Percentiles rank a stretch among this genome's conserved stretches.
These are phyloP conservation scores for Ambrosiella xylebori DNA, from an alignment of 2,329 filamentous ascomycete species.

Conservation along the genomic window DNA sequence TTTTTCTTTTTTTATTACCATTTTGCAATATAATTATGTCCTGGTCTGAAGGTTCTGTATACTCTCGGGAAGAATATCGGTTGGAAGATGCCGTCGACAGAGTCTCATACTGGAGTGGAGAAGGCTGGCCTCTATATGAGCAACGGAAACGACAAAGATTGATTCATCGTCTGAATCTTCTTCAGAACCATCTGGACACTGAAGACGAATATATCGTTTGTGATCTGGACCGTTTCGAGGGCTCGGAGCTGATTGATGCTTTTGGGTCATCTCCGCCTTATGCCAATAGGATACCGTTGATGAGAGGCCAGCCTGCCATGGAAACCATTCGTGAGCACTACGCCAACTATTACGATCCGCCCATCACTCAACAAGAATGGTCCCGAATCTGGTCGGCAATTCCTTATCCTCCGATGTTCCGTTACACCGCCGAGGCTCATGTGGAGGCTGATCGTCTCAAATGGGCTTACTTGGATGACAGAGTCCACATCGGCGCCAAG, in stretches of 20 bases:
- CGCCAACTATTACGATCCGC: constrained; percentile 1
- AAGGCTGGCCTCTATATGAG: too few relatives aligned
- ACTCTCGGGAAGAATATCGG: neutral
- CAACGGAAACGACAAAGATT: too few relatives aligned
- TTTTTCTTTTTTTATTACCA: neutral
- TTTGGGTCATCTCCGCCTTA: too few relatives aligned
- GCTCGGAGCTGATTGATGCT: too few relatives aligned
- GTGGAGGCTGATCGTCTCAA: neutral
- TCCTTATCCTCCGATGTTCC: constrained; percentile 4
- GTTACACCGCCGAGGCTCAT: constrained; percentile 1
- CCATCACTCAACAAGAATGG: constrained; percentile 5
- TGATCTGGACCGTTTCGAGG: too few relatives aligned
- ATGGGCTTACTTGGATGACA: neutral
- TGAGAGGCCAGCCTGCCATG: neutral
- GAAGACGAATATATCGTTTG: too few relatives aligned
- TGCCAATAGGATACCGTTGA: neutral
- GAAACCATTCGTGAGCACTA: constrained; percentile 1
- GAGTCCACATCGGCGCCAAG: too few relatives aligned
- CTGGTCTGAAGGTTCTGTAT: neutral
- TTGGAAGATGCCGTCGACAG: too few relatives aligned
- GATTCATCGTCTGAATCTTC: too few relatives aligned
- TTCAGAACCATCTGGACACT: too few relatives aligned
- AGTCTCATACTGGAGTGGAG: too few relatives aligned
- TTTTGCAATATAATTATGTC: neutral
- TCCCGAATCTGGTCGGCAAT: neutral